A percentile compares a stretch with the other conserved stretches of the same genome.
Conservation (phyloP, 1,139 yeast species). For the Pichia terricola region DNA sequence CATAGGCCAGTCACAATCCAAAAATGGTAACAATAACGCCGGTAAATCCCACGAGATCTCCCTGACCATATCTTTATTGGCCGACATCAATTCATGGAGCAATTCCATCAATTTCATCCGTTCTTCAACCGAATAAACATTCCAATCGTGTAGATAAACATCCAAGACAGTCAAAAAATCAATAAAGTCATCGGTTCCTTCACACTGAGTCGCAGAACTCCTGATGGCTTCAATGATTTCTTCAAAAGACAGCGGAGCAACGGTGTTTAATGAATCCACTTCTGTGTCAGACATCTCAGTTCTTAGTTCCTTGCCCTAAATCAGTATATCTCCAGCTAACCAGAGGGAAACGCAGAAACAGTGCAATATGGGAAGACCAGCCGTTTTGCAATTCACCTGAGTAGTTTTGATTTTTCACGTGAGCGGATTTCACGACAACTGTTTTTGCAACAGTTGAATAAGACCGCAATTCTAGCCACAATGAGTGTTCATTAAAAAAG, state of each 20-base stretch:
- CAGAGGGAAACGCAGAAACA: too few species aligned
- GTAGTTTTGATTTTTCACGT: too few species aligned
- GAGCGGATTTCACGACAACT: too few species aligned
- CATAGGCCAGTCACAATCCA: constrained; percentile 25
- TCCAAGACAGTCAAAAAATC: constrained; percentile 70
- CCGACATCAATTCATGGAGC: constrained; percentile 34
- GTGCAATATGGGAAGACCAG: too few species aligned
- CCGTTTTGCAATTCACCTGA: too few species aligned
- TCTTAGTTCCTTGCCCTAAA: too few species aligned
- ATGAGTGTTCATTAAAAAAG: too few species aligned
- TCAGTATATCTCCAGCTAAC: too few species aligned
- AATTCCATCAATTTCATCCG: constrained; percentile 33
- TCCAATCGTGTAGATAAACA: constrained; percentile 43
- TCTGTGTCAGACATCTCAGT: constrained; percentile 18
- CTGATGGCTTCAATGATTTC: constrained; percentile 14
- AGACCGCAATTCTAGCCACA: too few species aligned
- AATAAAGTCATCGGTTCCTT: constrained; percentile 46
- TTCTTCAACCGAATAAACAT: constrained; percentile 38
- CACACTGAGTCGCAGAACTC: constrained; percentile 20
- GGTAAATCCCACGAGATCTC: constrained; percentile 91
- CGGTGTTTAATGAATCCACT: constrained; percentile 15
- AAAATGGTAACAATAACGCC: constrained; percentile 40
- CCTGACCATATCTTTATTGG: constrained; percentile 40
- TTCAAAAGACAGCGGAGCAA: constrained; percentile 13
- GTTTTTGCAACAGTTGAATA: too few species aligned